Evolutionary conservation across 2,329 filamentous ascomycete species (phyloP).

Genomic region (Penicillium occitanis): DNA sequence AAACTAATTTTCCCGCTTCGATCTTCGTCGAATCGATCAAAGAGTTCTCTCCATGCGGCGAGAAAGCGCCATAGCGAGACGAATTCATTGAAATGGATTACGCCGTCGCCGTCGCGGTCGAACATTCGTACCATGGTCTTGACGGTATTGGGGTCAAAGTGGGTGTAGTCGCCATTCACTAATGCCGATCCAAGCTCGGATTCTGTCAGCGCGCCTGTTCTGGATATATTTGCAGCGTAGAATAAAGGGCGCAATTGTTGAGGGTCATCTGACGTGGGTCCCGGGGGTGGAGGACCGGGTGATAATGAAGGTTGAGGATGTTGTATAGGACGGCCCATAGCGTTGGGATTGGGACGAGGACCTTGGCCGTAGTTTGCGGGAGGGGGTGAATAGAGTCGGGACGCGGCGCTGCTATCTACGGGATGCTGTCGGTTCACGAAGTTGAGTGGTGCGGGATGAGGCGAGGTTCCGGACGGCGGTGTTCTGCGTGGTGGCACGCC

Average conservation of each 20-base stretch:
- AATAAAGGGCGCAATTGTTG: constrained; percentile 77
- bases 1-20: constrained; percentile 81
- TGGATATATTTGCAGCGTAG: constrained; percentile 77
- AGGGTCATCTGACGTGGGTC: constrained; percentile 52
- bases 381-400: constrained; percentile 44
- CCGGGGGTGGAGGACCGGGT: constrained; percentile 57
- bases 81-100: constrained; percentile 94
- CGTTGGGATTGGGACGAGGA: constrained; percentile 43
- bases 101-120: constrained; percentile 83
- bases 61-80: constrained; percentile 96
- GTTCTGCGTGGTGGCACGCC: constrained; percentile 27
- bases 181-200: constrained; percentile 83
- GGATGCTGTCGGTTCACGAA: constrained; percentile 29
- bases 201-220: constrained; percentile 79
- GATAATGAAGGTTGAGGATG: constrained; percentile 61
- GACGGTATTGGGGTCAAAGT: constrained; percentile 91
- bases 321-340: constrained; percentile 39
- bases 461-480: constrained; percentile 29
- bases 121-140: constrained; percentile 99
- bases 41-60: constrained; percentile 87
- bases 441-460: constrained; percentile 27
- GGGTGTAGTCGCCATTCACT: constrained; percentile 93
- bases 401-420: constrained; percentile 40
- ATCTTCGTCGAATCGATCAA: constrained; percentile 92
- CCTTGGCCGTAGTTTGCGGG: constrained; percentile 52